A percentile compares a stretch with the other conserved stretches of the same genome.
Conservation (phyloP, 2,329 filamentous ascomycete genomes). For the Fusarium annulatum region DNA sequence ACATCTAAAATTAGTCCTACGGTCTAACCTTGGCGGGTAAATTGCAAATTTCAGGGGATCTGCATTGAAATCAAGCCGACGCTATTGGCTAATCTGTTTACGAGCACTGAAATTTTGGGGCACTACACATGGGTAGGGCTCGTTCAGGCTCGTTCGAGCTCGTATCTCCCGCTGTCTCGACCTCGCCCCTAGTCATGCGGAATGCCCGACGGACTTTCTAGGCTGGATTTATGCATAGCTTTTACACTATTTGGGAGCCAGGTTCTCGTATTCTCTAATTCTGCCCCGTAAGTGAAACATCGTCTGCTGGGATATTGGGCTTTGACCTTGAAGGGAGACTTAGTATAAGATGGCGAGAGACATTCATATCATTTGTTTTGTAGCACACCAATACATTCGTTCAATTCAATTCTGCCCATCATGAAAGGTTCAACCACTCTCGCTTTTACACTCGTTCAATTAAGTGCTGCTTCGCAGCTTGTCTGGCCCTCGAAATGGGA, state of each 20-base stretch:
- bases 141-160: too few species aligned
- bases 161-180: not conserved
- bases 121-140: not conserved
- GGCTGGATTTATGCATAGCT: not conserved
- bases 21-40: not conserved
- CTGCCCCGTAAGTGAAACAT: conserved; percentile 13
- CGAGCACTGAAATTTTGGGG: not conserved
- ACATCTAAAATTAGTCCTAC: conserved; percentile 13
- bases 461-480: conserved; percentile 10
- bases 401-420: not conserved
- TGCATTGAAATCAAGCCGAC: not conserved
- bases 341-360: not conserved
- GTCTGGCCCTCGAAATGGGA: conserved; percentile 37
- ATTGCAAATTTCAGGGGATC: conserved; percentile 2
- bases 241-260: not conserved
- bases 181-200: not conserved
- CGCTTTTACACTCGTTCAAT: not conserved
- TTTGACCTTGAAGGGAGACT: not conserved
- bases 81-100: not conserved
- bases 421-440: conserved; percentile 20
- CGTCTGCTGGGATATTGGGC: not conserved
- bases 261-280: conserved; percentile 9
- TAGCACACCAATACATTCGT: not conserved
- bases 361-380: not conserved
- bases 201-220: not conserved